Conservation (phyloP, 2,329 filamentous ascomycete genomes). For the Alternaria ethzedia region DNA sequence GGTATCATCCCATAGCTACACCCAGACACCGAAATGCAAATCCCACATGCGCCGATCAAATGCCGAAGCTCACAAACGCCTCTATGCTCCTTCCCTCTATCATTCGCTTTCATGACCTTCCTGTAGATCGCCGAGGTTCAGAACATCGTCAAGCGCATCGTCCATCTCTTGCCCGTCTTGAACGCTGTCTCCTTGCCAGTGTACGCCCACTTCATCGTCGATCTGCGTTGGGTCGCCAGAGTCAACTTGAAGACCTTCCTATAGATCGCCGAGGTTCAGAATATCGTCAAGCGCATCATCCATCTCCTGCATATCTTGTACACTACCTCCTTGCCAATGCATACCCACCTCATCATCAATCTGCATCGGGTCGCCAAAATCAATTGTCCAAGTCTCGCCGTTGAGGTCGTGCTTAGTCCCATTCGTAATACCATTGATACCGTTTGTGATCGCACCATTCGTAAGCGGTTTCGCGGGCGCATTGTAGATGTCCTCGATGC, state of each 20-base stretch:
- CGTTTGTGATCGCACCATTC: conserved; percentile 11
- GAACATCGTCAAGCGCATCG: conserved; percentile 29
- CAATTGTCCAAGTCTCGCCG: conserved; percentile 22
- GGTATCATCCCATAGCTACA: conserved; percentile 25
- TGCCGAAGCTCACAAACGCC: not conserved
- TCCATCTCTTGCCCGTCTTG: conserved; percentile 37
- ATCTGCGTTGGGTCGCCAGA: conserved; percentile 31
- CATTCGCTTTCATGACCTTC: not conserved
- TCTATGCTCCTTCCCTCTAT: not conserved
- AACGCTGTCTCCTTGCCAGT: conserved; percentile 49
- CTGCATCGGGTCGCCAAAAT: conserved; percentile 31
- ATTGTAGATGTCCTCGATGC: conserved; percentile 34
- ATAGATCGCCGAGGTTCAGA: conserved; percentile 36
- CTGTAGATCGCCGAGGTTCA: conserved; percentile 22
- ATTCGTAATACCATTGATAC: conserved; percentile 16
- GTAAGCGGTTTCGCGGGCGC: conserved; percentile 8
- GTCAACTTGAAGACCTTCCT: conserved; percentile 10
- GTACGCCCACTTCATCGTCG: conserved; percentile 39
- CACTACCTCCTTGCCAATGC: conserved; percentile 50
- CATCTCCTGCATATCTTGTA: conserved; percentile 35
- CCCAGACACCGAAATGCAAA: conserved; percentile 10
- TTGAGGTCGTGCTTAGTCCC: conserved; percentile 4
- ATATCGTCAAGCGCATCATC: conserved; percentile 50
- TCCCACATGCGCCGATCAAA: conserved; percentile 1
- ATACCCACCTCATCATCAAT: conserved; percentile 42